Percentiles rank a stretch among this genome's conserved stretches.
These are phyloP conservation scores for Prunus davidiana DNA, from an alignment of 306 rosid species.

Conservation along the genomic window DNA sequence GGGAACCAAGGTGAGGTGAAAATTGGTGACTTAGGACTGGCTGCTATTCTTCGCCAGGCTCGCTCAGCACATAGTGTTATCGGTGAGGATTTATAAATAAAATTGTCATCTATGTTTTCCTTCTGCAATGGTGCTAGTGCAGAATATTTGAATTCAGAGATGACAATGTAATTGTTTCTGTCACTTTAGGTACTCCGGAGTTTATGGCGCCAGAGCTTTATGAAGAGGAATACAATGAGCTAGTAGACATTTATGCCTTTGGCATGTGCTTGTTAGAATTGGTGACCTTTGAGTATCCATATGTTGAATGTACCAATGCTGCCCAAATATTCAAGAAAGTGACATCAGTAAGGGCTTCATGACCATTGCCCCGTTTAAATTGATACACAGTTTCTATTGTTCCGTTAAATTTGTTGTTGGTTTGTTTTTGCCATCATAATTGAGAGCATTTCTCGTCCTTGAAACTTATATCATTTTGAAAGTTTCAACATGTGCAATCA, in stretches of 20 bases:
- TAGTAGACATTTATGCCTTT: conserved; percentile 94
- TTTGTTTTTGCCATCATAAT: not conserved
- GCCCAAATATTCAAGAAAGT: conserved; percentile 99
- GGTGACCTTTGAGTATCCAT: conserved; percentile 94
- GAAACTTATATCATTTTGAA: not conserved
- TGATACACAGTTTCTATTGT: conserved; percentile 9
- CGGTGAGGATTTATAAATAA: conserved; percentile 47
- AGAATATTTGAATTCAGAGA: conserved; percentile 17
- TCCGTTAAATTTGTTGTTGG: not conserved
- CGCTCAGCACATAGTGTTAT: conserved; percentile 91
- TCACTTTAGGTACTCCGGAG: conserved; percentile 81
- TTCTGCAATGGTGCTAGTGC: conserved; percentile 1
- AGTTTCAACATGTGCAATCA: not conserved
- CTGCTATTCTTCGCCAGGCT: conserved; percentile 91
- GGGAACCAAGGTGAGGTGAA: conserved; percentile 99
- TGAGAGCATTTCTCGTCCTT: not conserved
- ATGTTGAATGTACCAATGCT: conserved; percentile 87
- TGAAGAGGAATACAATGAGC: conserved; percentile 95
- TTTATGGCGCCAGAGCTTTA: conserved; percentile 99
- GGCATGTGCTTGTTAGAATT: conserved; percentile 97
- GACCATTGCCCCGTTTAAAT: conserved; percentile 19
- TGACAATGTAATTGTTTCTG: conserved; percentile 12
- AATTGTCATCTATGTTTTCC: conserved; percentile 4
- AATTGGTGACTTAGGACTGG: conserved; percentile 95
- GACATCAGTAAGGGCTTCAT: conserved; percentile 66